phyloP scores from a whole-genome alignment of 305 asterid species.

The Fraxinus greggii region DNA sequence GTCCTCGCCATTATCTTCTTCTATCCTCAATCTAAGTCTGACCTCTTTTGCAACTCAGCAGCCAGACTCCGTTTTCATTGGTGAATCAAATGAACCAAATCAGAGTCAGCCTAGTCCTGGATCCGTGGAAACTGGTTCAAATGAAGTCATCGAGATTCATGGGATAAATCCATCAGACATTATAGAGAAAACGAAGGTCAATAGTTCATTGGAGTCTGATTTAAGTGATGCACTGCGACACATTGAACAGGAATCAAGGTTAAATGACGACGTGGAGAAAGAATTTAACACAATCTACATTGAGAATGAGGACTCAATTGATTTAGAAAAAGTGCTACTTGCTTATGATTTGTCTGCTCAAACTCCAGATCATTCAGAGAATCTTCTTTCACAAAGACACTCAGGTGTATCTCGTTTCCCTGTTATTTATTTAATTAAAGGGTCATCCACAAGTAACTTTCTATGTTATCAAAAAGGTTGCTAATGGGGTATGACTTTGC shows the following conservation, averaged over 20 bases:
- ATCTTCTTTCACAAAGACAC: constrained; percentile 34
- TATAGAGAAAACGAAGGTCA: constrained; percentile 41
- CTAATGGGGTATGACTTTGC: constrained; percentile 36
- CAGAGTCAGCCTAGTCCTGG: constrained; percentile 57
- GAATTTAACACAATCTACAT: constrained; percentile 37
- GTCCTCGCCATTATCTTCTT: constrained; percentile 45
- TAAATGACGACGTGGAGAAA: constrained; percentile 60
- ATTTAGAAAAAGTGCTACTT: constrained; percentile 36
- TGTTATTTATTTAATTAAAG: constrained; percentile 7
- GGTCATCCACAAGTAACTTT: constrained; percentile 5
- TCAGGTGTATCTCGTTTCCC: constrained; percentile 35
- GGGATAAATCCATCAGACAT: constrained; percentile 30
- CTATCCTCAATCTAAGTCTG: constrained; percentile 51
- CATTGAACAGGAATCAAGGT: constrained; percentile 74
- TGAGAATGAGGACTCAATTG: constrained; percentile 46
- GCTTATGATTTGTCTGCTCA: constrained; percentile 48
- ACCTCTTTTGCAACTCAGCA: constrained; percentile 52
- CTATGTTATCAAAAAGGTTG: constrained; percentile 11
- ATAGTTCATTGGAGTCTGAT: constrained; percentile 48
- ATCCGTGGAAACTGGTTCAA: constrained; percentile 67
- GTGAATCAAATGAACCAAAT: constrained; percentile 57
- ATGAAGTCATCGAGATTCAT: constrained; percentile 30
- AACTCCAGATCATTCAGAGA: constrained; percentile 42
- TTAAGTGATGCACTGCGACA: constrained; percentile 61
- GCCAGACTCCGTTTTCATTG: constrained; percentile 42